A percentile compares a stretch with the other conserved stretches of the same genome.
phyloP scores from a whole-genome alignment of 129 eudicot species.

The Tagetes patula region DNA sequence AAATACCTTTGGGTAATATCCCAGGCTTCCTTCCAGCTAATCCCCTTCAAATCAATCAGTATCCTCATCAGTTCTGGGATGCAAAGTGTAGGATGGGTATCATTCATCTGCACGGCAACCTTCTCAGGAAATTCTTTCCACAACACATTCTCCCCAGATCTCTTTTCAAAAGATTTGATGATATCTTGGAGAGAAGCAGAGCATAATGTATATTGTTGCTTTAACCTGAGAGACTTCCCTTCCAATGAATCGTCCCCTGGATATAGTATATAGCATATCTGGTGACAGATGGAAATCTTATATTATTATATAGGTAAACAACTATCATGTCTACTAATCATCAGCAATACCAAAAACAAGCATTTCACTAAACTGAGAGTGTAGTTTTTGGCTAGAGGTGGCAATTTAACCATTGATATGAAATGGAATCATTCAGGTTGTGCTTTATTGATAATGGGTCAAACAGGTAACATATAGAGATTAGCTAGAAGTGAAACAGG shows the following conservation, averaged over 20 bases:
- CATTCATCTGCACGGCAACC: conserved; percentile 99
- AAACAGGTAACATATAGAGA: no score
- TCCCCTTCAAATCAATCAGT: conserved; percentile 83
- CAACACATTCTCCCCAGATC: conserved; percentile 55
- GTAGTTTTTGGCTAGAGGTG: neutral
- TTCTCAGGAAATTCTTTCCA: conserved; percentile 89
- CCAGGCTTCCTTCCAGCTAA: conserved; percentile 93
- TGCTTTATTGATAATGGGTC: neutral
- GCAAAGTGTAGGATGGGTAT: conserved; percentile 96
- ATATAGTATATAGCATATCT: conserved; percentile 80
- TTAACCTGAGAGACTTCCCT: conserved; percentile 83
- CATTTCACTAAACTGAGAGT: neutral
- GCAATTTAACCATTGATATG: neutral
- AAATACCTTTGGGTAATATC: conserved; percentile 76
- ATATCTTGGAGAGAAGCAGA: conserved; percentile 98
- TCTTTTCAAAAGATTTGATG: conserved; percentile 73
- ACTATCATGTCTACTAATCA: neutral
- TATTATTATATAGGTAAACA: neutral
- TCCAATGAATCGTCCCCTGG: conserved; percentile 94
- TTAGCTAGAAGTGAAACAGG: neutral
- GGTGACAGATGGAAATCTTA: conserved; percentile 32
- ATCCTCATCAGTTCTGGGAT: conserved; percentile 94
- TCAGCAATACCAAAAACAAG: neutral
- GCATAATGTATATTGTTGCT: conserved; percentile 94
- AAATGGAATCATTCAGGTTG: neutral